Conservation (phyloP, 1,284 basidiomycete genomes). For the Heterobasidion occidentale region DNA sequence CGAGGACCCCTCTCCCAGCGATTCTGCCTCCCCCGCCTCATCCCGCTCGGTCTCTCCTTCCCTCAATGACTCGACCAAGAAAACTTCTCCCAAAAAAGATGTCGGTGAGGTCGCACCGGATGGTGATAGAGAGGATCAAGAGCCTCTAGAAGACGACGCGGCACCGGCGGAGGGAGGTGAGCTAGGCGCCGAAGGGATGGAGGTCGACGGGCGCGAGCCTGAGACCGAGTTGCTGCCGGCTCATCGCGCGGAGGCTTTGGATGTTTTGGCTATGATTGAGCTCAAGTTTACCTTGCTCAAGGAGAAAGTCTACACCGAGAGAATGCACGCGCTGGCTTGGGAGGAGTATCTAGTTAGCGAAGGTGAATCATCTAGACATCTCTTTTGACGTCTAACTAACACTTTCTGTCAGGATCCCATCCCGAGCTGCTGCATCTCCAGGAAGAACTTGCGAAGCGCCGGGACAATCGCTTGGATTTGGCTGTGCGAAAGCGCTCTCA, state of each 20-base stretch:
- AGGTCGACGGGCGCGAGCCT: slow-evolving; percentile 19
- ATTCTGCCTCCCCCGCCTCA: slow-evolving; percentile 26
- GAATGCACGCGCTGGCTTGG: slow-evolving; percentile 74
- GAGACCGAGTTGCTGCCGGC: slow-evolving; percentile 60
- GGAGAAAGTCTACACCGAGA: slow-evolving; percentile 72
- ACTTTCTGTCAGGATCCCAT: slow-evolving; percentile 49
- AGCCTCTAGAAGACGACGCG: slow-evolving; percentile 20
- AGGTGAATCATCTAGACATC: slow-evolving; percentile 33
- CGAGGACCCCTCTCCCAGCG: slow-evolving; percentile 26
- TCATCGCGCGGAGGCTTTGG: slow-evolving; percentile 72
- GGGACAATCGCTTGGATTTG: slow-evolving; percentile 67
- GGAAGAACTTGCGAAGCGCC: slow-evolving; percentile 61
- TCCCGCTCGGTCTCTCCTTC: slow-evolving; percentile 34
- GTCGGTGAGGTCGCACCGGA: slow-evolving; percentile 10
- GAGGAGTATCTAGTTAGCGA: slow-evolving; percentile 63
- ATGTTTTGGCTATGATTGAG: slow-evolving; percentile 69
- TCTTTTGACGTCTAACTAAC: slow-evolving; percentile 2
- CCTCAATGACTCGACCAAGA: background rate
- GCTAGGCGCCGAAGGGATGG: slow-evolving; percentile 30
- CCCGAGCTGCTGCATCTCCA: slow-evolving; percentile 80
- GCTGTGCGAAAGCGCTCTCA: slow-evolving; percentile 62
- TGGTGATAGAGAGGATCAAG: slow-evolving; percentile 18
- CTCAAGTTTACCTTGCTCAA: slow-evolving; percentile 70
- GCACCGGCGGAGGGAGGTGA: slow-evolving; percentile 30
- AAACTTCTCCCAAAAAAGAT: slow-evolving; percentile 13